Conservation (phyloP, 345 rosid species). For the Citrus sp. region DNA sequence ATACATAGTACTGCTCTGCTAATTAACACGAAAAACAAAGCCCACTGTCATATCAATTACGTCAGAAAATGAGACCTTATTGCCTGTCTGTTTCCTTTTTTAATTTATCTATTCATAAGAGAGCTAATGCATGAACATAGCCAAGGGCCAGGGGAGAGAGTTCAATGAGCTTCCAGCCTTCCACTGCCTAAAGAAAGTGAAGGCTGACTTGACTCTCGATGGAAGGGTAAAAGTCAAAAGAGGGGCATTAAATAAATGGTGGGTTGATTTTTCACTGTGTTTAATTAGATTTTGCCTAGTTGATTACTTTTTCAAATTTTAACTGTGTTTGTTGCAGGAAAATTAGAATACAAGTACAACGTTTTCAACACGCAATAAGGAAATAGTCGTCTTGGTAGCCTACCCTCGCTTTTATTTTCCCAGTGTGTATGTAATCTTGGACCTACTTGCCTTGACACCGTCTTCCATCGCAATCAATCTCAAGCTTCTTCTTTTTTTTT, state of each 20-base stretch:
- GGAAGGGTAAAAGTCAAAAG: constrained; percentile 34
- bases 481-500: background rate
- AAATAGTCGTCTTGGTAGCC: constrained; percentile 20
- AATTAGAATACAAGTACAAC: background rate
- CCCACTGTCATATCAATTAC: constrained; percentile 25
- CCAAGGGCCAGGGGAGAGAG: background rate
- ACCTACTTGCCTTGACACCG: constrained; percentile 3
- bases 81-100: constrained; percentile 25
- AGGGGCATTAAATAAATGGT: background rate
- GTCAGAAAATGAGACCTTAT: constrained; percentile 32
- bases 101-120: background rate
- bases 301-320: constrained; percentile 3
- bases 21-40: background rate
- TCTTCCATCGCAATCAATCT: background rate
- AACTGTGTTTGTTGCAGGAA: too few relatives aligned
- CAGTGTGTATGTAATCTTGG: constrained; percentile 11
- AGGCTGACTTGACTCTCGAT: constrained; percentile 36
- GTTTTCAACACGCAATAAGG: constrained; percentile 16
- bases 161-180: constrained; percentile 4
- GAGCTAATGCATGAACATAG: background rate
- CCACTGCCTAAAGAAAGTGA: background rate
- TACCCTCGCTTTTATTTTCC: background rate
- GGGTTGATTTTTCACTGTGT: constrained; percentile 27
- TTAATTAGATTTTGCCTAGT: constrained; percentile 18
- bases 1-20: background rate